These are phyloP conservation scores for Coniochaeta sp. DNA, from an alignment of 2,329 filamentous ascomycete species.

Conservation along the genomic window DNA sequence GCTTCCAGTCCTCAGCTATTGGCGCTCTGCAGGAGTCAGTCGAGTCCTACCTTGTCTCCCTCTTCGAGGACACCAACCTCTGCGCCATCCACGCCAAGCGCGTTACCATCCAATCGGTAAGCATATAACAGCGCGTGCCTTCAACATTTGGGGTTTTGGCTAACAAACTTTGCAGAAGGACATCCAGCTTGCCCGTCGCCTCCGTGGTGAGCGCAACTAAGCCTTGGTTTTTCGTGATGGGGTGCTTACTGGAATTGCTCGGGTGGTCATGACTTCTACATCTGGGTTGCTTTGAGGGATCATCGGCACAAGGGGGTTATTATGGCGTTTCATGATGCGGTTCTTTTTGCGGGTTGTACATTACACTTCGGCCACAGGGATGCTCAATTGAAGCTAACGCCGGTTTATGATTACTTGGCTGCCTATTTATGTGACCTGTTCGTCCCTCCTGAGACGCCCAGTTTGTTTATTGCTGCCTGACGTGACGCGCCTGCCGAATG, in stretches of 20 bases:
- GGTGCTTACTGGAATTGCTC: constrained; percentile 24
- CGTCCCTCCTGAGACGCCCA: no score
- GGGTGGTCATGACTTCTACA: constrained; percentile 22
- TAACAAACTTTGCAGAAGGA: constrained; percentile 59
- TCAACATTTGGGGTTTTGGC: constrained; percentile 9
- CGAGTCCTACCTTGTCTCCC: constrained; percentile 95
- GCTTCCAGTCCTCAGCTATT: constrained; percentile 98
- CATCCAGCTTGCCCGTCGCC: constrained; percentile 90
- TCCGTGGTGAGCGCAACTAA: constrained; percentile 90
- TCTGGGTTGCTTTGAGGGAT: constrained; percentile 13
- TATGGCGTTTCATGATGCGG: constrained; percentile 33
- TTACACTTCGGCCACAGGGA: constrained; percentile 27
- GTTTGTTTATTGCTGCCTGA: neutral
- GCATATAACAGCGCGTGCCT: constrained; percentile 13
- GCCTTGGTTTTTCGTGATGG: constrained; percentile 13
- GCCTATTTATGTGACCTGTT: no score
- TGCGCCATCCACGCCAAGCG: constrained; percentile 99
- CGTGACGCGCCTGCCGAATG: neutral
- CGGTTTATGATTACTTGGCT: constrained; percentile 20
- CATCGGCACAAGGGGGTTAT: constrained; percentile 27
- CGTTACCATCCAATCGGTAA: constrained; percentile 82
- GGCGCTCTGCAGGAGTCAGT: constrained; percentile 96
- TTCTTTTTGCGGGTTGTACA: constrained; percentile 33
- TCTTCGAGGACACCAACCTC: constrained; percentile 97
- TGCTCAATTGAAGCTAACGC: constrained; percentile 21